These are phyloP conservation scores for Chlorella ohadii DNA, from an alignment of 139 green algal genomes.

Conservation along the genomic window DNA sequence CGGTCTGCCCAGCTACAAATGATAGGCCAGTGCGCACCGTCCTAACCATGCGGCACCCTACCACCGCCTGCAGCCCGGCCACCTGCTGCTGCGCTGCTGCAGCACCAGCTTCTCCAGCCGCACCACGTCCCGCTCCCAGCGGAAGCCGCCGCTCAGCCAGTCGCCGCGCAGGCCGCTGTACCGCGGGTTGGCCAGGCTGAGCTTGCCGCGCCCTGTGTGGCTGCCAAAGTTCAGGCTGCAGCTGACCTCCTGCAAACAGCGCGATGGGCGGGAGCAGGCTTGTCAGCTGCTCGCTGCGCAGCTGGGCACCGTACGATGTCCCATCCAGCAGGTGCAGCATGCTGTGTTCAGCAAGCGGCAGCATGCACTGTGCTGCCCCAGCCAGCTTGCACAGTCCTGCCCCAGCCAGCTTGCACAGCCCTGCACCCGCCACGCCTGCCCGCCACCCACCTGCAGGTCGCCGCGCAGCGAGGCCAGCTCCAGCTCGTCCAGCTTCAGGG, in stretches of 20 bases:
- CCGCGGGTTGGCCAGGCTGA: slow-evolving; percentile 64
- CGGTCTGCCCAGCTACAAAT: too few relatives aligned
- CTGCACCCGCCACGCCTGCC: too few relatives aligned
- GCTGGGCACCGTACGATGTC: too few relatives aligned
- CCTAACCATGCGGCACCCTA: too few relatives aligned
- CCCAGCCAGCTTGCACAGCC: too few relatives aligned
- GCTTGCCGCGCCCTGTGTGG: slow-evolving; percentile 59
- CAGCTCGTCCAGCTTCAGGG: slow-evolving; percentile 87
- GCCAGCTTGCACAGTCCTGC: too few relatives aligned
- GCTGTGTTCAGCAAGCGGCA: too few relatives aligned
- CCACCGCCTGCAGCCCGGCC: background rate
- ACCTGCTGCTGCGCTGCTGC: slow-evolving; percentile 71
- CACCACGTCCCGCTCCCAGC: slow-evolving; percentile 89
- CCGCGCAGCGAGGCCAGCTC: slow-evolving; percentile 88
- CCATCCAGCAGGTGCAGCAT: too few relatives aligned
- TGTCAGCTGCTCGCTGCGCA: too few relatives aligned
- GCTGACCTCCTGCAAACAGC: slow-evolving; percentile 46
- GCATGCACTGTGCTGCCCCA: too few relatives aligned
- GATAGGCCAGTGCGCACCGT: too few relatives aligned
- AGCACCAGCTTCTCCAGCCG: slow-evolving; percentile 84
- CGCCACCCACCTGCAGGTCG: slow-evolving; percentile 46
- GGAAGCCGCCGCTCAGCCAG: slow-evolving; percentile 55
- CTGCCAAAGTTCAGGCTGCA: slow-evolving; percentile 78
- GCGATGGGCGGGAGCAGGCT: background rate
- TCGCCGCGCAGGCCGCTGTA: slow-evolving; percentile 78